A percentile compares a stretch with the other conserved stretches of the same genome.
Evolutionary conservation across 768 basidiomycete genomes (phyloP).

Genomic region (Hypholoma sublateritium): DNA sequence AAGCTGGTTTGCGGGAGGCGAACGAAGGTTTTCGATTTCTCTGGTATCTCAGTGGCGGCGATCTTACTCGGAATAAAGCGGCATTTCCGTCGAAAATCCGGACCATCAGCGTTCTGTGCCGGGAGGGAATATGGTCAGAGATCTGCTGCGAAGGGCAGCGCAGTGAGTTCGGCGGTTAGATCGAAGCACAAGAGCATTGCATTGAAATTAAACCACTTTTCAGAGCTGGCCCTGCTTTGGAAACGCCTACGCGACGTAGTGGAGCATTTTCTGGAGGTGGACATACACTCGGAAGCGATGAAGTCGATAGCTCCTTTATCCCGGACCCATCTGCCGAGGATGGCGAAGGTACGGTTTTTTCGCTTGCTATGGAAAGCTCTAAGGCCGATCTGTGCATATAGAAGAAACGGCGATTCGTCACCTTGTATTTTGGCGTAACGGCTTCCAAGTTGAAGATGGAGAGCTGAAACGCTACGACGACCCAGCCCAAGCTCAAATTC

Average conservation of each 20-base stretch:
- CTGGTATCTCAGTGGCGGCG: not conserved
- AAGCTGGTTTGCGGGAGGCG: constrained; percentile 93
- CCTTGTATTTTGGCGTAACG: constrained; percentile 91
- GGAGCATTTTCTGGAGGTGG: constrained; percentile 68
- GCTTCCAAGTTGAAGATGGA: constrained; percentile 90
- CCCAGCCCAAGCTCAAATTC: constrained; percentile 63
- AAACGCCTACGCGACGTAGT: constrained; percentile 17
- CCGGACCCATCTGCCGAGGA: constrained; percentile 61
- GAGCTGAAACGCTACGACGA: constrained; percentile 83
- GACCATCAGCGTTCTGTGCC: constrained; percentile 45
- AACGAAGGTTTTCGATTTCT: constrained; percentile 62
- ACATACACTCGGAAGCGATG: constrained; percentile 86
- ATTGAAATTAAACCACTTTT: not conserved
- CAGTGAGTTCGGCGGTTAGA: constrained; percentile 49
- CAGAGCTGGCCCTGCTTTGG: constrained; percentile 24
- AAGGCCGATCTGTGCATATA: constrained; percentile 12
- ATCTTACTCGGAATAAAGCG: constrained; percentile 44
- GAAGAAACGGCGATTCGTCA: constrained; percentile 65
- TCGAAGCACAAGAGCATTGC: not conserved
- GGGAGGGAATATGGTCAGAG: constrained; percentile 62
- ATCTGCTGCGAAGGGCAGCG: constrained; percentile 78
- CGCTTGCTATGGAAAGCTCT: not conserved
- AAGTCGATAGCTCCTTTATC: constrained; percentile 74
- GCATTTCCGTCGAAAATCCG: constrained; percentile 87
- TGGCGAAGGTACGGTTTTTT: constrained; percentile 23